These are phyloP conservation scores for Paecilomyces fulvus DNA, from an alignment of 2,329 filamentous ascomycete species.

Conservation along the genomic window DNA sequence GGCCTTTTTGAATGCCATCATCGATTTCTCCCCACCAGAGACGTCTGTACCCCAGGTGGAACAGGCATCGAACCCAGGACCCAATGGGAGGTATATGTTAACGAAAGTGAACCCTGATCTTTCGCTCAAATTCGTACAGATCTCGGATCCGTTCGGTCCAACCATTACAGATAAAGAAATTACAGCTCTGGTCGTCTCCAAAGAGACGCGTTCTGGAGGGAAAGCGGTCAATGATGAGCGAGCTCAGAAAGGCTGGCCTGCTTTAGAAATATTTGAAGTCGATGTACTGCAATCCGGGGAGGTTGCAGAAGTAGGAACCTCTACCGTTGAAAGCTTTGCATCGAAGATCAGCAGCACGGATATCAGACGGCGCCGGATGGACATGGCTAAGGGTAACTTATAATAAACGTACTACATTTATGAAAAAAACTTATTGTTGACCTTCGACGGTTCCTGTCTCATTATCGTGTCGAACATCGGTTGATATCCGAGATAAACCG, in stretches of 20 bases:
- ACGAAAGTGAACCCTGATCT: constrained; percentile 52
- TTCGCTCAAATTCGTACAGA: constrained; percentile 68
- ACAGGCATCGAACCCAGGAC: constrained; percentile 25
- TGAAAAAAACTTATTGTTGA: constrained; percentile 2
- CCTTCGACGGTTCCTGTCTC: too few relatives aligned
- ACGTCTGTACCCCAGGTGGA: constrained; percentile 23
- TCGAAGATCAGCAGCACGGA: constrained; percentile 88
- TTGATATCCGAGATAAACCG: too few relatives aligned
- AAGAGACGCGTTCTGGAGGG: constrained; percentile 78
- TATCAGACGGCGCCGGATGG: constrained; percentile 52
- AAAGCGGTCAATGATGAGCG: constrained; percentile 79
- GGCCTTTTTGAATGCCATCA: constrained; percentile 57
- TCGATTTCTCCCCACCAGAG: constrained; percentile 49
- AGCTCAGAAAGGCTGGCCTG: constrained; percentile 63
- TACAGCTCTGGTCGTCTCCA: constrained; percentile 74
- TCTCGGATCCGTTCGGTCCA: constrained; percentile 82
- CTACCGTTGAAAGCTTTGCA: constrained; percentile 54
- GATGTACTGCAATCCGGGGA: constrained; percentile 70
- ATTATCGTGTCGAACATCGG: too few relatives aligned
- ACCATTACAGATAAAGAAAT: constrained; percentile 76
- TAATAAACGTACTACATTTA: constrained; percentile 2
- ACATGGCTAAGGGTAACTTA: constrained; percentile 24
- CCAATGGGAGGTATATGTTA: constrained; percentile 31
- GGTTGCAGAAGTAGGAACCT: constrained; percentile 36
- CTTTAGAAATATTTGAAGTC: constrained; percentile 76